phyloP scores from a whole-genome alignment of 257 asterid species.

The Striga asiatica region DNA sequence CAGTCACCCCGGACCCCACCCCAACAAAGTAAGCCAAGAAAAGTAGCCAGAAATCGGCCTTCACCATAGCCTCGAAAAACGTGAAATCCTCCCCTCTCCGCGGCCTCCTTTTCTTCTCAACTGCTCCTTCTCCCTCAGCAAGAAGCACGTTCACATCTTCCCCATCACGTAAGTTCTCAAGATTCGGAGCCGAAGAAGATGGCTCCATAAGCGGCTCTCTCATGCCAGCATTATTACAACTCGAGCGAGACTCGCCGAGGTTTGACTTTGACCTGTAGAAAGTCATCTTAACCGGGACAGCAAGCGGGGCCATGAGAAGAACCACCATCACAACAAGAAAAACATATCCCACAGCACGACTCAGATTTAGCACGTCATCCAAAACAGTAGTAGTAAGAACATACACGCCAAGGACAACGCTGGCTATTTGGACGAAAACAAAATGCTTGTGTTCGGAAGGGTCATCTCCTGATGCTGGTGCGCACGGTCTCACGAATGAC shows the following conservation, averaged over 20 bases:
- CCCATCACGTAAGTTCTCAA: conserved; percentile 26
- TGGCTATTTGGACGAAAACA: conserved; percentile 48
- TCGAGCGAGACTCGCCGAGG: no score
- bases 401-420: conserved; percentile 46
- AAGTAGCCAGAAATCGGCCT: conserved; percentile 75
- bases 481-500: conserved; percentile 51
- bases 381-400: conserved; percentile 46
- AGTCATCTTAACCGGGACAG: conserved; percentile 61
- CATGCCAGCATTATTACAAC: conserved; percentile 9
- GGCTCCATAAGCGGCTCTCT: conserved; percentile 33
- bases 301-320: conserved; percentile 61
- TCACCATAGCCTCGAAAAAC: conserved; percentile 45
- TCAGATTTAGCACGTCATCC: conserved; percentile 24
- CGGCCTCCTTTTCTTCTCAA: conserved; percentile 44
- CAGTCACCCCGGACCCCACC: conserved; percentile 68
- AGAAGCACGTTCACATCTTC: conserved; percentile 44
- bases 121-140: conserved; percentile 53
- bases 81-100: conserved; percentile 66
- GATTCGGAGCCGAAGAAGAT: conserved; percentile 25
- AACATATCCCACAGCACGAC: conserved; percentile 22
- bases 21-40: conserved; percentile 58
- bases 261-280: conserved; percentile 28
- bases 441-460: conserved; percentile 44
- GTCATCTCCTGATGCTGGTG: conserved; percentile 53
- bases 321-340: conserved; percentile 39